Evolutionary conservation across 495 filamentous ascomycete genomes (phyloP).

Genomic region (Lasiosphaeria miniovina): DNA sequence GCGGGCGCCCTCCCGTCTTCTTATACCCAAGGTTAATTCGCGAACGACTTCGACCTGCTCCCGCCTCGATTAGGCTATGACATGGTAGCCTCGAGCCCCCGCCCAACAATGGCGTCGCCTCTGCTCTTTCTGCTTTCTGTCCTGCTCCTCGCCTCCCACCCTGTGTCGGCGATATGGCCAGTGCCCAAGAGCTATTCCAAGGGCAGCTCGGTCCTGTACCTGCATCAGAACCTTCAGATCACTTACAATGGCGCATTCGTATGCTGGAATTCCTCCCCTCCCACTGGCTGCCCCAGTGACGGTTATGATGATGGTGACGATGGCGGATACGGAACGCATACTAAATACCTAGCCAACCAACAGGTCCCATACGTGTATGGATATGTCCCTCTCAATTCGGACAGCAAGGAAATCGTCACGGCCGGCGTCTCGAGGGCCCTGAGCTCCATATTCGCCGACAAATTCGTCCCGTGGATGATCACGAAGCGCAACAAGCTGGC

Average conservation of each 20-base stretch:
- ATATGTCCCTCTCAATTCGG: constrained; percentile 36
- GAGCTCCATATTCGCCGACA: constrained; percentile 55
- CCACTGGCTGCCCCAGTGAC: constrained; percentile 9
- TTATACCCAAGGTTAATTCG: not conserved
- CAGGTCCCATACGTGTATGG: constrained; percentile 43
- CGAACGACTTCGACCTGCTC: not conserved
- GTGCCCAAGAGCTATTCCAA: constrained; percentile 49
- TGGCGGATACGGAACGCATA: constrained; percentile 12
- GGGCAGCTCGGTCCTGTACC: constrained; percentile 55
- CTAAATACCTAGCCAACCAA: constrained; percentile 30
- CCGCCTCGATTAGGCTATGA: not conserved
- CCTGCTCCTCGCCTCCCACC: constrained; percentile 32
- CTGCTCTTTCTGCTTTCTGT: constrained; percentile 33
- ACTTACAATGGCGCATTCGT: constrained; percentile 55
- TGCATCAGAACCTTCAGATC: constrained; percentile 49
- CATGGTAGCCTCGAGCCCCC: not conserved
- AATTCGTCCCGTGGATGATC: constrained; percentile 75
- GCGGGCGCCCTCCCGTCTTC: constrained; percentile 1
- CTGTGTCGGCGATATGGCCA: constrained; percentile 57
- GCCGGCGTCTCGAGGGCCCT: constrained; percentile 45
- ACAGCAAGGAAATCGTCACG: constrained; percentile 48
- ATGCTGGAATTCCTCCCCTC: constrained; percentile 35
- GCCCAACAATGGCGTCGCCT: constrained; percentile 28
- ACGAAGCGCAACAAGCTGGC: constrained; percentile 51
- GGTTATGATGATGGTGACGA: not conserved